Base-by-base conservation (phyloP, 208 protist genomes). In the Wallacemonas sp. region DNA sequence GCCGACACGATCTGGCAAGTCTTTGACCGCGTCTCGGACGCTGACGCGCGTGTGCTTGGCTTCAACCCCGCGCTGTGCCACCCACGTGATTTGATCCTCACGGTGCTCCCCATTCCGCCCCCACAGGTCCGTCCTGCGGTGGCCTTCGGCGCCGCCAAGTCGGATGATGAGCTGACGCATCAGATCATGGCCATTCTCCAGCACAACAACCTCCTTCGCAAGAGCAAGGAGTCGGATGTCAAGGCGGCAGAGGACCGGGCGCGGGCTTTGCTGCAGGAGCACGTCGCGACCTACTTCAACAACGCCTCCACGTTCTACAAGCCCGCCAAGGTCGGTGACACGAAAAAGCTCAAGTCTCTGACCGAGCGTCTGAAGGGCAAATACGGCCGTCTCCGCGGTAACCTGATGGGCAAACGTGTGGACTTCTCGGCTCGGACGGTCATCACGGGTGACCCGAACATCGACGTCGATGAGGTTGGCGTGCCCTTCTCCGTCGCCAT, bases 381-480 rank as follows among this genome's bases (percentile, higher is more conserved):
- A 79, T 81, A 98, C 36, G 99, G 99, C 26, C 90, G 99, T 33
- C 99, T 99, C 70, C 88, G 98, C 51, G 95, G 97, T 12, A 99
- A 99, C 78, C 84, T 99, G 8, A 99, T 87, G 41, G 98, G 98
- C 56, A 99, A 99, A 75, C 97, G 99, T 51, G 99, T 99, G 1
- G 97, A 99, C 76, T 99, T 99, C 68, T 98, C 97, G 22, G 97
- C 97, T 2, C 94, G 99, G 39, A 99, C 99, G 12, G 99, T 99
- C 64, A 99, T 99, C 79, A 99, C 97, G 2, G 99, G 99, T 0
- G 99, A 99, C 76, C 99, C 99, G 2, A 99, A 99, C 77, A 66
- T 99, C 17, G 77, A 83, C 31, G 97, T 99, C 42, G 84, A 98
- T 77, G 91, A 99, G 75, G 90, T 99, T 6, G 98, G 88, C 11